Evolutionary conservation across 352 stramenopile species (phyloP), one percentile per base, ranked within the genome.

Genomic region (Globisporangium viniferum): DNA sequence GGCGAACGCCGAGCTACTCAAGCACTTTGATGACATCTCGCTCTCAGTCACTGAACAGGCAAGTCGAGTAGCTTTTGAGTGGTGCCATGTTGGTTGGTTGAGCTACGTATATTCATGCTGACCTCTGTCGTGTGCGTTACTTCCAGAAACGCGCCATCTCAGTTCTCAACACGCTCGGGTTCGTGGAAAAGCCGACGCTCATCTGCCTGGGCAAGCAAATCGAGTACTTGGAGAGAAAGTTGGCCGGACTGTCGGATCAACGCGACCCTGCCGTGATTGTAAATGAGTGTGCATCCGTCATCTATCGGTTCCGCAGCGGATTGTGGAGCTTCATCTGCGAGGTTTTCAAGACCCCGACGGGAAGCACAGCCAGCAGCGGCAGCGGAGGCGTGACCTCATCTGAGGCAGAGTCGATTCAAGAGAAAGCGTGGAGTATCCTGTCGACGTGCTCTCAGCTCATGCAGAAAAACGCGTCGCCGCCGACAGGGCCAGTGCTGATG

Each of bases 251-350:
- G 0, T 74, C 76, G n/a, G n/a, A 54, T 33, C 53, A 80, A 22
- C 54, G 24, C 3, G 69, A 78, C 15, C 58, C 71, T 9, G 65
- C 76, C 1, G 70, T 70, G 1, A 69, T 91, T n/a, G 80, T 94
- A 29, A 79, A 77, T 39, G 82, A 86, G 27, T 89, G 80, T 49
- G 74, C 77, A 0, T 77, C 71, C 5, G 66, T 91, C 39, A 74
- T 91, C n/a, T 75, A 75, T 29, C 81, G 84, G 20, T 93, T 94
- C 68, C 79, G 80, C 18, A 90, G 70, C 35, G 82, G 86, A 0
- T 64, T 94, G 8, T 93, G 86, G 86, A 72, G 76, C 7, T 83
- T 93, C 14, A 85, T 93, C 41, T 93, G 85, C 62, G 84, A 94
- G 27, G 59, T 90, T 7, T 92, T 94, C 68, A 86, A 88, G 68